Evolutionary conservation across 495 filamentous ascomycete genomes (phyloP), one percentile per base, ranked within the genome.

Genomic region (Aspergillus haitiensis): DNA sequence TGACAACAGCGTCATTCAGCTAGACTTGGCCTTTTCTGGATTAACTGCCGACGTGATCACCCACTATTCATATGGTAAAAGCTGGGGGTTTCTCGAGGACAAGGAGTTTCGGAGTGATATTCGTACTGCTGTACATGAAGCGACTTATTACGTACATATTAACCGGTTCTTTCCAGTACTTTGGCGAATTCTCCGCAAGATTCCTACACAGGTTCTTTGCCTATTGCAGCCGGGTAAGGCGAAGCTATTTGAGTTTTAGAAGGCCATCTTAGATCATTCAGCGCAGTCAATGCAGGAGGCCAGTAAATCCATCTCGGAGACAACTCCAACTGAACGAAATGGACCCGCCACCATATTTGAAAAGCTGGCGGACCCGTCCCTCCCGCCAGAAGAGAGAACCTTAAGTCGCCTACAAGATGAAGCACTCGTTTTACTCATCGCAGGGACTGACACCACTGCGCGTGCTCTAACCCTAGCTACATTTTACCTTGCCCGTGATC

Each of bases 41-140:
- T 62, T 79, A 2, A 76, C 81, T 0, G 67, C 64, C 3, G 74
- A 81, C 60, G 72, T 80, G 5, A 78, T 83, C 45, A 68, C 71
- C 0, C 66, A 78, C 37, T 80, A 79, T 58, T 69, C 63, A 15
- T 79, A 75, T 31, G 78, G 75, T 8, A 64, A 70, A 52, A 75
- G 75, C 55, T 70, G 66, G 31, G 64, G 66, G 5, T 72, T 64
- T 16, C 67, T 78, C 3, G 67, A 70, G 0, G 47, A 65, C 21
- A 27, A 27, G 21, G 21, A 27, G 21, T 27, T 56, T 7, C 60
- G 57, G 33, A 72, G 63, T 13, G 59, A 66, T 16, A 57, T 72
- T 7, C 55, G 62, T 5, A 55, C 68, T 10, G 60, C 58, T 0
- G 62, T 70, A 0, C 56, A 63, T 0, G 70, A 67, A 0, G 36